These are phyloP conservation scores for Buxus sempervirens DNA, from an alignment of 164 flowering plant species.

Conservation along the genomic window DNA sequence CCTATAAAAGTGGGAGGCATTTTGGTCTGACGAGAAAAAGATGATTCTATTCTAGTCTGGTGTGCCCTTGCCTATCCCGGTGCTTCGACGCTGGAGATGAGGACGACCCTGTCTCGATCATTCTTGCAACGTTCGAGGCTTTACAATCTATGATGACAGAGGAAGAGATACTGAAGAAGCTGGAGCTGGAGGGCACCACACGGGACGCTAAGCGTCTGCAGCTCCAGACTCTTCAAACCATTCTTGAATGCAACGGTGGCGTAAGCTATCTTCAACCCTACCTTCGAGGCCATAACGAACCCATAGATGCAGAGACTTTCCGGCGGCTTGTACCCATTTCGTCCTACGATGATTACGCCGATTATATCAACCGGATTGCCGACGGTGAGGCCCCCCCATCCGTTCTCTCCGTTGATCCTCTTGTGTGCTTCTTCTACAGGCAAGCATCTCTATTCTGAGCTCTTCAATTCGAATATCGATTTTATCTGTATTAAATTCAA, in stretches of 20 bases:
- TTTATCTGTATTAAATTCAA: no score
- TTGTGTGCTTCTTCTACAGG: constrained; percentile 60
- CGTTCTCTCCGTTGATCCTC: constrained; percentile 44
- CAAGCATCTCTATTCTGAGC: background rate
- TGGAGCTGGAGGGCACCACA: constrained; percentile 36
- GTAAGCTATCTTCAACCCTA: constrained; percentile 37
- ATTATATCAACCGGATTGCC: constrained; percentile 31
- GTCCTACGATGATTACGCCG: constrained; percentile 39
- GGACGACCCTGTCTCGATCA: no score
- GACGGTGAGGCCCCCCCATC: constrained; percentile 22
- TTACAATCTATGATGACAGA: constrained; percentile 19
- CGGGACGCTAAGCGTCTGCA: constrained; percentile 30
- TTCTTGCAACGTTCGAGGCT: no score
- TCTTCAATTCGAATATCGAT: background rate
- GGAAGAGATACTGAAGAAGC: constrained; percentile 28
- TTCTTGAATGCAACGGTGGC: constrained; percentile 29
- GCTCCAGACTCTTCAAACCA: constrained; percentile 31
- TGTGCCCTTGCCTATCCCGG: no score
- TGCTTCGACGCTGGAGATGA: no score
- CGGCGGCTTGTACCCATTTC: constrained; percentile 40
- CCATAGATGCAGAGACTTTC: constrained; percentile 24
- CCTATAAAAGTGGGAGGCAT: no score
- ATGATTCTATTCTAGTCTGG: no score
- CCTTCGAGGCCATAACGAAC: constrained; percentile 18
- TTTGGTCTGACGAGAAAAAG: no score